Evolutionary conservation across 1,284 basidiomycete genomes (phyloP), one percentile per base, ranked within the genome.

Genomic region (Leccinum pachyderme): DNA sequence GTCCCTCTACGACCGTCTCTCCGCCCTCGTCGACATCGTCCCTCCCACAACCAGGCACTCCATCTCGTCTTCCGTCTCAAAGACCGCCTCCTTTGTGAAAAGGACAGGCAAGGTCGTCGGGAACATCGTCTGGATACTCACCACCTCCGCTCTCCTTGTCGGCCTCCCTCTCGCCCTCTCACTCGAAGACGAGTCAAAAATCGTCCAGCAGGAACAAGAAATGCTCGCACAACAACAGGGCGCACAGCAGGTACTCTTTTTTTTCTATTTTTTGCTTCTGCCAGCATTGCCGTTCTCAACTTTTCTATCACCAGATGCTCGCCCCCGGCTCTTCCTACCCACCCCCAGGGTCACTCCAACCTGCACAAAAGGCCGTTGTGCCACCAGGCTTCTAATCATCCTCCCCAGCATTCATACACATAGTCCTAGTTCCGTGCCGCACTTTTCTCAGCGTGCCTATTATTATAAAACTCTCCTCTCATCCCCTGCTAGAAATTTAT

Each of bases 181-280:
- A 54, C 81, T 98, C 61, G 96, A 99, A 75, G 96, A 97, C 74
- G 96, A 99, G 77, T 89, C 91, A 50, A 93, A 94, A 75, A 84
- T 97, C 57, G 89, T 95, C 5, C 87, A 89, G 55, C 95, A 98
- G 76, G 96, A 99, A 76, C 89, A 92, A 76, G 95, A 98, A 74
- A 87, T 95, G 82, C 77, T 92, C 63, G 91, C 92, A 51, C 94
- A 97, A 73, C 93, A 94, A 72, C 87, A 93, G 68, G 95, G 95
- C 39, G 87, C 87, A 18, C 93, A 95, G 75, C 89, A 91, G 82
- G 93, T 93, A 58, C 59, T 82, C 81, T 56, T 55, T 59, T 52
- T 24, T 22, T 2, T 55, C 58, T 52, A 22, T 22, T 2, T 13
- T 9, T 15, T 28, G 24, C 25, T 18, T 8, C 32, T 35, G 2